Conservation (phyloP, 192 early-diverging fungal genomes). For the Coemansia sp. region DNA sequence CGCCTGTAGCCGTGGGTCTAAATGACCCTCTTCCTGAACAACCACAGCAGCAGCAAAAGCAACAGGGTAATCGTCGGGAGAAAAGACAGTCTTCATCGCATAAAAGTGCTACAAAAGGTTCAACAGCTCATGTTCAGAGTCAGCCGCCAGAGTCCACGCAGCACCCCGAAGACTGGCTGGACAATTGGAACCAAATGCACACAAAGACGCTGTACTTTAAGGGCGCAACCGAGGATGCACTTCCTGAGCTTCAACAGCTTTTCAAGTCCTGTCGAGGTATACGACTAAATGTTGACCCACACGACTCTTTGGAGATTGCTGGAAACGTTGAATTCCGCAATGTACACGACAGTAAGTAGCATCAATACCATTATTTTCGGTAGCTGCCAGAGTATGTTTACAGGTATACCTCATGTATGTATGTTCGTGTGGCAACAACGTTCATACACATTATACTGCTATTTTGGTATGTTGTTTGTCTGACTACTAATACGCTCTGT, state of each 20-base stretch:
- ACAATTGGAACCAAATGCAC: constrained; percentile 34
- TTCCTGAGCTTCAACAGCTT: constrained; percentile 48
- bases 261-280: constrained; percentile 49
- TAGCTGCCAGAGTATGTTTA: background rate
- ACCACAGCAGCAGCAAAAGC: constrained; percentile 1
- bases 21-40: constrained; percentile 34
- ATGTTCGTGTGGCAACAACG: background rate
- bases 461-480: background rate
- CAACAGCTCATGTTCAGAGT: background rate
- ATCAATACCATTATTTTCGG: background rate
- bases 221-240: constrained; percentile 43
- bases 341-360: constrained; percentile 47
- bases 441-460: background rate
- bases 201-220: constrained; percentile 44
- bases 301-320: constrained; percentile 23
- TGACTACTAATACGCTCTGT: background rate
- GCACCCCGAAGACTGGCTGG: constrained; percentile 33
- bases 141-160: constrained; percentile 4
- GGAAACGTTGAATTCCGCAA: constrained; percentile 56
- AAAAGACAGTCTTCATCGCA: background rate
- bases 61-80: background rate
- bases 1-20: constrained; percentile 37
- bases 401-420: background rate
- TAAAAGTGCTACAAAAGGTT: background rate
- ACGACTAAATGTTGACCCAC: constrained; percentile 50